Evolutionary conservation across 495 filamentous ascomycete genomes (phyloP).

Genomic region (Saxispiralis lemnorum): DNA sequence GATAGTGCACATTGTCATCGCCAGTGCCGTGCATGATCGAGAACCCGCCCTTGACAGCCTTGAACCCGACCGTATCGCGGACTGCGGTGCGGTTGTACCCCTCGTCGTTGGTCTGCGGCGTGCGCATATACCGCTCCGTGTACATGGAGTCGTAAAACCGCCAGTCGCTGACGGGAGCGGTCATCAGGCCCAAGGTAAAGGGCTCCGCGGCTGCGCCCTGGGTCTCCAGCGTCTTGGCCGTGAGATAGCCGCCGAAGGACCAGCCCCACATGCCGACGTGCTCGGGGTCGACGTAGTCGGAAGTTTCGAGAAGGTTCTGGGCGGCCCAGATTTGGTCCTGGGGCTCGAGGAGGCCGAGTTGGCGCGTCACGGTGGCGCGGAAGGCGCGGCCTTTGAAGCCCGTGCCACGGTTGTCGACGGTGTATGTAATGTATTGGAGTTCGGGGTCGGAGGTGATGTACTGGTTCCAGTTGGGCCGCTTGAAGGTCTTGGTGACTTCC

Average conservation of each 20-base stretch:
- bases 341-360: conserved; percentile 37
- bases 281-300: conserved; percentile 28
- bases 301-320: conserved; percentile 24
- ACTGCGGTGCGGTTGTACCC: conserved; percentile 35
- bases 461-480: conserved; percentile 28
- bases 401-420: conserved; percentile 40
- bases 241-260: conserved; percentile 42
- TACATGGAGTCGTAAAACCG: conserved; percentile 46
- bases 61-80: conserved; percentile 30
- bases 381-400: conserved; percentile 36
- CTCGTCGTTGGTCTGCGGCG: conserved; percentile 27
- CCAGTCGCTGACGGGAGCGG: conserved; percentile 41
- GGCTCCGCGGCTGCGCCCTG: conserved; percentile 23
- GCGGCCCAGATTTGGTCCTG: conserved; percentile 40
- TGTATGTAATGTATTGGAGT: conserved; percentile 37
- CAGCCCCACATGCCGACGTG: conserved; percentile 42
- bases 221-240: conserved; percentile 36
- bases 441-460: conserved; percentile 42
- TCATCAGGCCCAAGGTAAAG: conserved; percentile 36
- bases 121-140: conserved; percentile 49
- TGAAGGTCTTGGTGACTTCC: conserved; percentile 30
- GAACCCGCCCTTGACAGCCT: conserved; percentile 33
- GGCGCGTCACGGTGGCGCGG: conserved; percentile 29
- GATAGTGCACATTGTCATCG: conserved; percentile 45
- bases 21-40: conserved; percentile 38